Evolutionary conservation across 352 stramenopile species (phyloP).

Genomic region (Phytophthora kernoviae): DNA sequence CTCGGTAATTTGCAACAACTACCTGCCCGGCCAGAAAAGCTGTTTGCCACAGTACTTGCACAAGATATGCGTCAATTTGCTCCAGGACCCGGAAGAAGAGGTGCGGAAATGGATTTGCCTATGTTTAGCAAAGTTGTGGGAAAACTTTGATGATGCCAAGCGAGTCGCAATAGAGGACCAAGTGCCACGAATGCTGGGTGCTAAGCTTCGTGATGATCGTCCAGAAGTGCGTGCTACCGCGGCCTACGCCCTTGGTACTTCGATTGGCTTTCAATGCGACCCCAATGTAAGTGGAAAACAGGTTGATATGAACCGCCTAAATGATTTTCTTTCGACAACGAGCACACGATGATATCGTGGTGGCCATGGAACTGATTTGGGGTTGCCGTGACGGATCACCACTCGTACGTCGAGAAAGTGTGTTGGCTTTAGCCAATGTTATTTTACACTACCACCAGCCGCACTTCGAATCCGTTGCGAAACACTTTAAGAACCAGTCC

Average conservation of each 20-base stretch:
- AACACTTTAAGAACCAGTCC: slow-evolving; percentile 74
- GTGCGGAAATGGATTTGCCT: slow-evolving; percentile 90
- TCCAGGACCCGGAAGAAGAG: slow-evolving; percentile 66
- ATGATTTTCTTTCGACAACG: slow-evolving; percentile 68
- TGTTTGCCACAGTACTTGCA: slow-evolving; percentile 92
- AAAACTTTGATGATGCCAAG: slow-evolving; percentile 92
- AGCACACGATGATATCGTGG: slow-evolving; percentile 68
- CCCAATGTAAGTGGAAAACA: slow-evolving; percentile 52
- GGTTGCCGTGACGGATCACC: slow-evolving; percentile 83
- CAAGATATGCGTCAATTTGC: slow-evolving; percentile 74
- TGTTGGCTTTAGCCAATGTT: slow-evolving; percentile 84
- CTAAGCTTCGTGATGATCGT: slow-evolving; percentile 83
- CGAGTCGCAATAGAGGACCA: slow-evolving; percentile 83
- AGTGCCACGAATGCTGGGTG: slow-evolving; percentile 84
- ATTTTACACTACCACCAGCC: slow-evolving; percentile 88
- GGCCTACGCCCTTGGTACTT: slow-evolving; percentile 92
- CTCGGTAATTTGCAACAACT: slow-evolving; percentile 93
- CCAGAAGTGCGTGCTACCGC: slow-evolving; percentile 93
- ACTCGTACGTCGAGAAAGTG: slow-evolving; percentile 81
- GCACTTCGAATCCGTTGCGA: slow-evolving; percentile 84
- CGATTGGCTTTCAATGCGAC: slow-evolving; percentile 89
- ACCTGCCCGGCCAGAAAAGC: slow-evolving; percentile 91
- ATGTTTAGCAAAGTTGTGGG: slow-evolving; percentile 95
- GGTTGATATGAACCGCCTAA: slow-evolving; percentile 49
- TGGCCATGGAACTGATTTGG: slow-evolving; percentile 69